Evolutionary conservation across 2,329 filamentous ascomycete species (phyloP).

Genomic region (Aspergillus glaucus): DNA sequence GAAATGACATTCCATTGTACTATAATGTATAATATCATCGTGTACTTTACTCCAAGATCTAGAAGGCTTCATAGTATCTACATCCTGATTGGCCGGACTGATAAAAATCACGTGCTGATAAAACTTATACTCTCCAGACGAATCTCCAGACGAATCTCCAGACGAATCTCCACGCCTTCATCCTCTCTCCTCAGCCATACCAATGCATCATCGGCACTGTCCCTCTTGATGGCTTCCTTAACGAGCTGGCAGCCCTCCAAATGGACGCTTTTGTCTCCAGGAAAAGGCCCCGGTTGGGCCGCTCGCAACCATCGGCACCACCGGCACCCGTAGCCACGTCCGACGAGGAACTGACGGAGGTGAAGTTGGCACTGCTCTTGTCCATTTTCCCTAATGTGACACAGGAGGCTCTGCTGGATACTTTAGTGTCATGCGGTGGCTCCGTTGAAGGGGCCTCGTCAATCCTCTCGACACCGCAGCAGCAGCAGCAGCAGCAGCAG

Average conservation of each 20-base stretch:
- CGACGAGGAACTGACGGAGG: slow-evolving; percentile 73
- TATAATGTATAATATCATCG: not conserved
- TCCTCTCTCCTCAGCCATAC: not conserved
- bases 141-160: no score
- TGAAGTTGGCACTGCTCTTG: slow-evolving; percentile 77
- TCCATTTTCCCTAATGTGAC: slow-evolving; percentile 64
- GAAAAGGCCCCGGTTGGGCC: slow-evolving; percentile 27
- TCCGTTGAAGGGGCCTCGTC: slow-evolving; percentile 61
- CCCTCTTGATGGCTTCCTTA: slow-evolving; percentile 14
- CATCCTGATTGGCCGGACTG: slow-evolving; percentile 24
- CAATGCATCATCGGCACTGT: not conserved
- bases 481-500: slow-evolving; percentile 1
- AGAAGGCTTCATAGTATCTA: not conserved
- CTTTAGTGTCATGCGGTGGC: slow-evolving; percentile 71
- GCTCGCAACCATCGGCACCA: not conserved
- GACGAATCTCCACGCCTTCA: not conserved
- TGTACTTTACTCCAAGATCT: not conserved
- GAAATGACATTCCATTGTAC: slow-evolving; percentile 5
- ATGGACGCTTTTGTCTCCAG: slow-evolving; percentile 39
- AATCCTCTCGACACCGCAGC: slow-evolving; percentile 40
- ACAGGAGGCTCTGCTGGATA: slow-evolving; percentile 66
- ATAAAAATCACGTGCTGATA: slow-evolving; percentile 25
- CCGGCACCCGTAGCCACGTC: slow-evolving; percentile 7
- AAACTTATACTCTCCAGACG: slow-evolving; percentile 5
- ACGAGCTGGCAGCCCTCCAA: slow-evolving; percentile 14